Conservation (phyloP, 2,329 filamentous ascomycete genomes). For the Claviceps sorghi region DNA sequence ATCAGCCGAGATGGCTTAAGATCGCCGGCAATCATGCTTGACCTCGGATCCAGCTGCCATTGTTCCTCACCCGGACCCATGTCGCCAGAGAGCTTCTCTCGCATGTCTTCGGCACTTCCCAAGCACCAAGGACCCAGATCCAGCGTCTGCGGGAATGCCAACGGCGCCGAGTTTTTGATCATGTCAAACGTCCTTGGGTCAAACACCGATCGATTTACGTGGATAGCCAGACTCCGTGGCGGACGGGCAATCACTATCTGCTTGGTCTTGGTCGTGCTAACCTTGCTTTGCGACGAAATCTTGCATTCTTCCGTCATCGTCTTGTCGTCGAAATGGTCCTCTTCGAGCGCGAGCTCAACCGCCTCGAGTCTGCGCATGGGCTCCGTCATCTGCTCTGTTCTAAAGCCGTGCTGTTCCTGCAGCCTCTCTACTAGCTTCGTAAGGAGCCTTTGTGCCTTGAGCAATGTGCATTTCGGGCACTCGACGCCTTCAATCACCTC, state of each 20-base stretch:
- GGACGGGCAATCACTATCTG: slow-evolving; percentile 75
- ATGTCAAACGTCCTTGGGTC: slow-evolving; percentile 67
- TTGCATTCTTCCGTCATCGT: slow-evolving; percentile 49
- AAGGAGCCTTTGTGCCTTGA: slow-evolving; percentile 38
- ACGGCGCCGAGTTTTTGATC: slow-evolving; percentile 68
- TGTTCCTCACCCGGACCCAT: slow-evolving; percentile 33
- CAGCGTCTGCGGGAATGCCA: slow-evolving; percentile 60
- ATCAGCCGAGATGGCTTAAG: slow-evolving; percentile 33
- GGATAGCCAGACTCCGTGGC: slow-evolving; percentile 67
- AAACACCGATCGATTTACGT: slow-evolving; percentile 86
- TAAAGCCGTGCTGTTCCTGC: slow-evolving; percentile 16
- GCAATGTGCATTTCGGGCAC: slow-evolving; percentile 77
- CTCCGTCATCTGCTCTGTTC: slow-evolving; percentile 37
- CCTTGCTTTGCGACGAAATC: slow-evolving; percentile 50
- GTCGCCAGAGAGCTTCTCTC: slow-evolving; percentile 7
- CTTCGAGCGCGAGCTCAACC: slow-evolving; percentile 57
- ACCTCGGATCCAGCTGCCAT: slow-evolving; percentile 54
- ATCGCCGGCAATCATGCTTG: slow-evolving; percentile 58
- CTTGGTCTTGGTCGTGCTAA: slow-evolving; percentile 72
- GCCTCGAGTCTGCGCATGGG: slow-evolving; percentile 43
- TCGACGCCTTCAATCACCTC: slow-evolving; percentile 82
- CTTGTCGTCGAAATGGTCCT: slow-evolving; percentile 65
- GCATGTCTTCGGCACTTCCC: slow-evolving; percentile 33
- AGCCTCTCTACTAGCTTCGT: slow-evolving; percentile 29
- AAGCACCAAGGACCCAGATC: slow-evolving; percentile 79